Evolutionary conservation across 257 asterid species (phyloP), one percentile per base, ranked within the genome.

Genomic region (Solanum neorickii): DNA sequence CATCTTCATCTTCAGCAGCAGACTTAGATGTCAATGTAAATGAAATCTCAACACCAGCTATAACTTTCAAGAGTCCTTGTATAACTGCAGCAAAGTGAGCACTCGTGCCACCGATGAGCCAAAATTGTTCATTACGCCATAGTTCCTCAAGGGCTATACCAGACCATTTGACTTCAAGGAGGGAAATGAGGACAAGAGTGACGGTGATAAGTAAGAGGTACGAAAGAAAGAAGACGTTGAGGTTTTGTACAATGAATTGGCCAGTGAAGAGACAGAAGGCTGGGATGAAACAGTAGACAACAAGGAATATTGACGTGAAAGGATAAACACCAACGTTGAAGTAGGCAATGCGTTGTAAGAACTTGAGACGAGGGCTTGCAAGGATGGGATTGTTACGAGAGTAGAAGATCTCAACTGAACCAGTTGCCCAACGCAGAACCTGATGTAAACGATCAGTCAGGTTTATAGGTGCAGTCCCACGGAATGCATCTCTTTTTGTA

Each of bases 371-470:
- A 1, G 88, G 85, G 11, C 94, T 94, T 10, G 99, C 99, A 4
- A 95, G 91, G 6, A 90, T 1, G 6, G 99, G 98, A 70, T 97
- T 97, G 94, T 97, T 97, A 44, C 87, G 90, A 3, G 99, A 97
- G 94, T 92, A 97, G 95, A 97, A 97, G 88, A 97, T 97, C 90
- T 97, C 99, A 4, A 97, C 99, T 0, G 99, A 97, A 6, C 99
- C 98, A 1, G 99, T 95, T 11, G 99, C 99, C 99, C 99, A 97
- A 12, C 98, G 93, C 10, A 97, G 98, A 46, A 97, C 99, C 87
- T 97, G 99, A 92, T 97, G 99, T 83, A 97, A 98, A 6, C 99
- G 96, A 86, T 97, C 99, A 0, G 99, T 97, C 15, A 97, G 93
- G 86, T 97, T 97, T 88, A 97, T 97, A 0, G 99, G 99, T 12